phyloP scores from a whole-genome alignment of 768 basidiomycete genomes.

The Auriculariales sp. region DNA sequence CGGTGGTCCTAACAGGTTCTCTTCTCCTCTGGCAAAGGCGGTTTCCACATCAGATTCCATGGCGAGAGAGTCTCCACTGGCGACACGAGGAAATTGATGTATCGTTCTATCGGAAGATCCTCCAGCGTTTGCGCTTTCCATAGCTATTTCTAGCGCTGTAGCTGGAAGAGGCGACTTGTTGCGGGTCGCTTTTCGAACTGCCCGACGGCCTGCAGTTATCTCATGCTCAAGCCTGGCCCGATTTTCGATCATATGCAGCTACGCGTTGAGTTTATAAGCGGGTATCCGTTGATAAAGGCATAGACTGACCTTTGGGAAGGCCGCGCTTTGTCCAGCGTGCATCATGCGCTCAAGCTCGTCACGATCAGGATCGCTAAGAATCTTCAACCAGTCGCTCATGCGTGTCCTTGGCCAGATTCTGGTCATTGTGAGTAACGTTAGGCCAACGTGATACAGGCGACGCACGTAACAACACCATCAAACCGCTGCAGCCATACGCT shows the following conservation, averaged over 20 bases:
- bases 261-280: background rate
- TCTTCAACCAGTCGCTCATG: constrained; percentile 62
- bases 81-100: constrained; percentile 21
- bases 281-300: background rate
- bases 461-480: constrained; percentile 76
- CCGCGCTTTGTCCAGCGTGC: constrained; percentile 69
- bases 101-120: constrained; percentile 12
- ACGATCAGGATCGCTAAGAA: constrained; percentile 74
- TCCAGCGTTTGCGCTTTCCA: constrained; percentile 12
- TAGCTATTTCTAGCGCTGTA: constrained; percentile 10
- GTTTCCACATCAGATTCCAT: constrained; percentile 71
- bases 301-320: constrained; percentile 82
- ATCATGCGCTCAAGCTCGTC: constrained; percentile 77
- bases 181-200: constrained; percentile 41
- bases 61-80: constrained; percentile 43
- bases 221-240: constrained; percentile 74
- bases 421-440: background rate
- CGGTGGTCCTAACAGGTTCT: constrained; percentile 39
- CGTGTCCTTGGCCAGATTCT: constrained; percentile 82
- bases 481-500: constrained; percentile 92
- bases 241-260: constrained; percentile 93
- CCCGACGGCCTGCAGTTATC: constrained; percentile 64
- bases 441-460: constrained; percentile 7
- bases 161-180: constrained; percentile 14
- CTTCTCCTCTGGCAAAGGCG: constrained; percentile 45